These are phyloP conservation scores for Chlorella sp. DNA, from an alignment of 139 green algal species.

Conservation along the genomic window DNA sequence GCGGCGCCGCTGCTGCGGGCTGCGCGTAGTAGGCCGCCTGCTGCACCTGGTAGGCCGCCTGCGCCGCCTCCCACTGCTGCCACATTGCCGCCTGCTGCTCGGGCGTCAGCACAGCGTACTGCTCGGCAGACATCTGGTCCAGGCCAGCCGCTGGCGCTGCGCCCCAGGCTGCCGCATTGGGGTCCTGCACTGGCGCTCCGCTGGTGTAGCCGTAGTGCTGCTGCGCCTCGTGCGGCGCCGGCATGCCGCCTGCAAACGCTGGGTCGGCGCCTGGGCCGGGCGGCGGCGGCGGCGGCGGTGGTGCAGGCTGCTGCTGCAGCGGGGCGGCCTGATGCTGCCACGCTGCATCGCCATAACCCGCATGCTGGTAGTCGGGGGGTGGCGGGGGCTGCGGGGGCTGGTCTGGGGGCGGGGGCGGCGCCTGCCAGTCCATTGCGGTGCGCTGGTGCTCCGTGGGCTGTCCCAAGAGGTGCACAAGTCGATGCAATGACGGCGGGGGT, in stretches of 20 bases:
- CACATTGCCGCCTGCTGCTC: conserved; percentile 58
- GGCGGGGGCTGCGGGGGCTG: no score
- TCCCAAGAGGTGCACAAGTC: no score
- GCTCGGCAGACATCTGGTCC: conserved; percentile 27
- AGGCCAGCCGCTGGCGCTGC: background rate
- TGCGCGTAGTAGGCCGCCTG: conserved; percentile 39
- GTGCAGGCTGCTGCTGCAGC: background rate
- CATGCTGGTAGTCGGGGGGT: no score
- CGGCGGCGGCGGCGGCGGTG: background rate
- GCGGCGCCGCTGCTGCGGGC: background rate
- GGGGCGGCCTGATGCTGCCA: background rate
- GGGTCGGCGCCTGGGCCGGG: background rate
- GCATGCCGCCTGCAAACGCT: background rate
- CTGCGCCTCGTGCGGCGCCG: background rate
- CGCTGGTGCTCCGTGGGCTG: no score
- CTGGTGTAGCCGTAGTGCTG: background rate
- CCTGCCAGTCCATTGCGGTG: no score
- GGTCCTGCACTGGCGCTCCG: background rate
- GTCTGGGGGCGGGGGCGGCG: no score
- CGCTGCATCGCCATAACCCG: no score
- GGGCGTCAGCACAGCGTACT: conserved; percentile 40
- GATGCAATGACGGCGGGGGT: no score
- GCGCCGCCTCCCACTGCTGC: conserved; percentile 53
- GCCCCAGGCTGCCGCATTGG: background rate
- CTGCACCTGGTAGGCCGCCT: conserved; percentile 1